These are phyloP conservation scores for Carex parvula DNA, from an alignment of 176 grass and related monocot species.

Conservation along the genomic window DNA sequence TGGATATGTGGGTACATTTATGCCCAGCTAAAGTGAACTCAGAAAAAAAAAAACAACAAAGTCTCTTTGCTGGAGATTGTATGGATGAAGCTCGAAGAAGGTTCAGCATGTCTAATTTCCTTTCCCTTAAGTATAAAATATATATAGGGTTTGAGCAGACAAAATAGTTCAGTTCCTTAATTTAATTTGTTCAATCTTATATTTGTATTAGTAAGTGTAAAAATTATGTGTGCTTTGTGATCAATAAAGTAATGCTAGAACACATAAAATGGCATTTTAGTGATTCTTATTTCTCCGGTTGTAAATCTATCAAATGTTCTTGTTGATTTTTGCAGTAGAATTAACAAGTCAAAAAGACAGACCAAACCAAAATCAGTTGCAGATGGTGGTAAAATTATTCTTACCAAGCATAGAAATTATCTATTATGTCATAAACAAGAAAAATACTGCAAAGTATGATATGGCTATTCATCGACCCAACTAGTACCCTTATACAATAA, in stretches of 20 bases:
- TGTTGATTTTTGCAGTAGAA: not conserved
- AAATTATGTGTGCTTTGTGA: conserved; percentile 10
- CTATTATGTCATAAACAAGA: not conserved
- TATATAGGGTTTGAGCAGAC: conserved; percentile 16
- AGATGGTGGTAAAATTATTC: not conserved
- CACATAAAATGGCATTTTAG: not conserved
- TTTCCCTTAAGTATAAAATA: not conserved
- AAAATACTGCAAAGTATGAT: not conserved
- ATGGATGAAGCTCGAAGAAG: conserved; percentile 1
- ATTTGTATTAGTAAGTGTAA: conserved; percentile 20
- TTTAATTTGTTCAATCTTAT: conserved; percentile 20
- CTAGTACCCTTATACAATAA: not conserved
- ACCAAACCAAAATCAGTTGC: not conserved
- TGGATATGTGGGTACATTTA: conserved; percentile 52
- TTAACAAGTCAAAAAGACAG: not conserved
- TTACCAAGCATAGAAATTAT: not conserved
- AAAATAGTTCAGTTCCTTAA: not conserved
- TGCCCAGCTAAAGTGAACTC: conserved; percentile 33
- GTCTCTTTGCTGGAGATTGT: not conserved
- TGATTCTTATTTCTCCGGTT: conserved; percentile 5
- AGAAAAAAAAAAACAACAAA: not conserved
- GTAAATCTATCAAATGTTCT: not conserved
- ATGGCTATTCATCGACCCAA: not conserved
- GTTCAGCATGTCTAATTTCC: not conserved
- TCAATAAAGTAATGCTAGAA: conserved; percentile 15